These are phyloP conservation scores for Kluyveromyces aestuarii DNA, from an alignment of 805 yeast genomes.

Conservation along the genomic window DNA sequence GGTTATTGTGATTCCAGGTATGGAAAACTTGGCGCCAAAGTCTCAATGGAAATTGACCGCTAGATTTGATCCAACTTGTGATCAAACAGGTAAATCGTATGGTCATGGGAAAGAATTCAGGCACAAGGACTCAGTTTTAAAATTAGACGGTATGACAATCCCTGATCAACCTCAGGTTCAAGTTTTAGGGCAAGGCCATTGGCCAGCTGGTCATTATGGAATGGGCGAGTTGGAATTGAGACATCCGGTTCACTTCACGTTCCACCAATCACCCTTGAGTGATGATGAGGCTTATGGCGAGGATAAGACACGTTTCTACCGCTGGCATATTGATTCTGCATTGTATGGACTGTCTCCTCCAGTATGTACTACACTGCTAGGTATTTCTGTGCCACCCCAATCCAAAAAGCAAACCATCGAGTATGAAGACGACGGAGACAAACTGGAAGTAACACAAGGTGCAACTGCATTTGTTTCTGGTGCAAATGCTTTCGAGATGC, in stretches of 20 bases:
- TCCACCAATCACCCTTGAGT: conserved; percentile 61
- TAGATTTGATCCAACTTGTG: conserved; percentile 66
- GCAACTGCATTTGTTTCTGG: conserved; percentile 88
- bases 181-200: conserved; percentile 75
- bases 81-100: conserved; percentile 44
- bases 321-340: conserved; percentile 94
- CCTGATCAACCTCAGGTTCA: conserved; percentile 85
- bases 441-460: conserved; percentile 63
- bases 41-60: conserved; percentile 72
- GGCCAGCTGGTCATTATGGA: conserved; percentile 52
- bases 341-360: conserved; percentile 82
- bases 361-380: conserved; percentile 73
- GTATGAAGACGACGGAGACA: conserved; percentile 60
- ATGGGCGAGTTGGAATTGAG: conserved; percentile 49
- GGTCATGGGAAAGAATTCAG: conserved; percentile 81
- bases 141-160: conserved; percentile 72
- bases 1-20: conserved; percentile 68
- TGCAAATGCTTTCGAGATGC: conserved; percentile 59
- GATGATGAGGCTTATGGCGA: conserved; percentile 51
- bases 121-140: conserved; percentile 56
- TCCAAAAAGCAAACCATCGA: conserved; percentile 53
- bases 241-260: conserved; percentile 77
- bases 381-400: conserved; percentile 68
- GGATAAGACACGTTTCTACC: conserved; percentile 70
- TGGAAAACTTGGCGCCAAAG: conserved; percentile 56